Evolutionary conservation across 2,329 filamentous ascomycete genomes (phyloP).

Genomic region (Gaeumannomyces sp.): DNA sequence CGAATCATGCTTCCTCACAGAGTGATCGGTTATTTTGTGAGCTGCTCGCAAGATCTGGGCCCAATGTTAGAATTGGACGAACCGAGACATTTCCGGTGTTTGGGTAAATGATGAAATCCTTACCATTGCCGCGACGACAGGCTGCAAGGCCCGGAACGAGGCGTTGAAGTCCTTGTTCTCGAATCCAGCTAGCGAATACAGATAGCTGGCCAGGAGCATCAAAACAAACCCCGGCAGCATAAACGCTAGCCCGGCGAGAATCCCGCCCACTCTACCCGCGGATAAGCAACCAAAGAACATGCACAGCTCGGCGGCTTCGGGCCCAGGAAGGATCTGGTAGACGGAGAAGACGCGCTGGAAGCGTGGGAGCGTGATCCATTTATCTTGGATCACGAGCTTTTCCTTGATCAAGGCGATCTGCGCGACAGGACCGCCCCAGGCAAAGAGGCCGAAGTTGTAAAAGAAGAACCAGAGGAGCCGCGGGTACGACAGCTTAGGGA

Average conservation of each 20-base stretch:
- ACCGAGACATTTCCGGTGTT: too few relatives aligned
- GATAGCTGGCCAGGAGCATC: slow-evolving; percentile 24
- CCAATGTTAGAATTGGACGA: too few relatives aligned
- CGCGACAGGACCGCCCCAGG: too few relatives aligned
- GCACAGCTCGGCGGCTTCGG: slow-evolving; percentile 27
- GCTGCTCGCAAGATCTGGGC: too few relatives aligned
- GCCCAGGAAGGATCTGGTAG: slow-evolving; percentile 29
- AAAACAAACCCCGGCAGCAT: slow-evolving; percentile 25
- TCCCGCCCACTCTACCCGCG: too few relatives aligned
- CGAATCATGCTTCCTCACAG: too few relatives aligned
- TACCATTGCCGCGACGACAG: slow-evolving; percentile 5
- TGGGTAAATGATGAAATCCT: too few relatives aligned
- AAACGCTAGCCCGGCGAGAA: slow-evolving; percentile 19
- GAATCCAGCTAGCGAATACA: slow-evolving; percentile 24
- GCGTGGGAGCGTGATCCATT: slow-evolving; percentile 27
- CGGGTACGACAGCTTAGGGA: too few relatives aligned
- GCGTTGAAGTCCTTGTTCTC: slow-evolving; percentile 26
- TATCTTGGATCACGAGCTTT: slow-evolving; percentile 24
- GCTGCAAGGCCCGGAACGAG: slow-evolving; percentile 25
- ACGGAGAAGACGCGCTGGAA: slow-evolving; percentile 29
- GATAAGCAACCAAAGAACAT: slow-evolving; percentile 29
- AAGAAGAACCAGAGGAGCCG: too few relatives aligned
- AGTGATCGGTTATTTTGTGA: too few relatives aligned
- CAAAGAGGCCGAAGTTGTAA: too few relatives aligned
- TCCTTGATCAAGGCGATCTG: too few relatives aligned